Evolutionary conservation across 139 green algal genomes (phyloP), one percentile per base, ranked within the genome.

Genomic region (Edaphochlamys debaryana): DNA sequence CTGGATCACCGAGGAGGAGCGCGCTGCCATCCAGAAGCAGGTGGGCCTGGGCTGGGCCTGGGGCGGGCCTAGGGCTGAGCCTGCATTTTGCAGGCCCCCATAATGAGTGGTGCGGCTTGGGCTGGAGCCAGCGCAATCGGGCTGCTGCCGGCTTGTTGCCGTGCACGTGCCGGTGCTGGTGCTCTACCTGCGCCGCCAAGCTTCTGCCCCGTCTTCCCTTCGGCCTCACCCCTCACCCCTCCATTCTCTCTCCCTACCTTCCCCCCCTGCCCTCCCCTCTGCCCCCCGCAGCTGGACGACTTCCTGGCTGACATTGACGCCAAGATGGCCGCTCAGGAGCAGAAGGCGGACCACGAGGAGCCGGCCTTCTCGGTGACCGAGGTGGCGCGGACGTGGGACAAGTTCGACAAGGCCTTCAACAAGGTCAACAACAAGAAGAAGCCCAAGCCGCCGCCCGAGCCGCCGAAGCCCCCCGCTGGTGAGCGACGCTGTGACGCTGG

Each of bases 1-100:
- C n/a, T 98, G 95, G 95, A 90, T 98, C 68, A 94, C 89, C 6
- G 90, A 87, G 30, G 92, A 82, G 17, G 93, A 98, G 34, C 69
- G 86, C 1, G 81, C 91, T 19, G 85, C 74, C 9, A 81, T 96
- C 17, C 34, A 71, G 27, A 85, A 91, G 45, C 89, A 94, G 87
- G 91, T 97, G 62, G 9, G 67, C 23, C n/a, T 11, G 22, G 30
- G 45, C n/a, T n/a, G n/a, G n/a, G n/a, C n/a, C n/a, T n/a, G n/a
- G n/a, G n/a, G n/a, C n/a, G 64, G 32, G n/a, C 29, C 13, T 79
- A 54, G 52, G n/a, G n/a, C n/a, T n/a, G n/a, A n/a, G n/a, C n/a
- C n/a, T n/a, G n/a, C n/a, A n/a, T n/a, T n/a, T n/a, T n/a, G n/a
- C n/a, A n/a, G n/a, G n/a, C n/a, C n/a, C n/a, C 40, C 11, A 52